Evolutionary conservation across 2,329 filamentous ascomycete genomes (phyloP), one percentile per base, ranked within the genome.

Genomic region (Ophiostoma ips): DNA sequence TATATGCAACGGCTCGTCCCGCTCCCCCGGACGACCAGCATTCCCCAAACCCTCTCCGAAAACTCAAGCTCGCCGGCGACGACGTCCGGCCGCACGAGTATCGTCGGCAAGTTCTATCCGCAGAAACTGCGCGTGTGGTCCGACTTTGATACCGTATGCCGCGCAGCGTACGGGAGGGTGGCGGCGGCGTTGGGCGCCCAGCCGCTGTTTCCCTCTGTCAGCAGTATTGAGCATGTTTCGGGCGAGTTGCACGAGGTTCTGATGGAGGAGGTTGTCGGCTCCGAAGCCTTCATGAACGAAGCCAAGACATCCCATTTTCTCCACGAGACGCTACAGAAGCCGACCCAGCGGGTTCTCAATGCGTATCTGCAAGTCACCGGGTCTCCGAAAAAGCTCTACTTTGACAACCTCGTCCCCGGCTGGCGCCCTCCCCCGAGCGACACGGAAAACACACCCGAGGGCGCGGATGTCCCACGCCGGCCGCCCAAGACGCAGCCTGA

Each of bases 51-150:
- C 13, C 6, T 52, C 37, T 50, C 51, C 37, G 48, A 52, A 9
- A 35, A 48, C 45, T n/a, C 15, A 3, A 40, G 45, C 40, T 46
- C 48, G 28, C 41, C 28, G 28, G 13, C 51, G 28, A 51, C 49
- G 11, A 53, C 52, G n/a, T 35, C 34, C n/a, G 52, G 49, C 12
- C 52, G 52, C 19, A 51, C 52, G 9, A 38, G 35, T 46, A 53
- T 53, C 31, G 19, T 46, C 5, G 46, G 41, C 15, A 50, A 49
- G 30, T 53, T 36, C 46, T 53, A 53, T 35, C 52, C 52, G 12
- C 46, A 30, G 6, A 41, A 37, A 30, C 36, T 53, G 36, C 41
- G 49, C 11, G 12, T 36, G 6, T 49, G 49, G 49, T 24, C 46
- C n/a, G 41, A 18, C 19, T 10, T 50, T n/a, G 34, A 18, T 4